Conservation (phyloP, 495 filamentous ascomycete genomes). For the Aspergillus ostianus region DNA sequence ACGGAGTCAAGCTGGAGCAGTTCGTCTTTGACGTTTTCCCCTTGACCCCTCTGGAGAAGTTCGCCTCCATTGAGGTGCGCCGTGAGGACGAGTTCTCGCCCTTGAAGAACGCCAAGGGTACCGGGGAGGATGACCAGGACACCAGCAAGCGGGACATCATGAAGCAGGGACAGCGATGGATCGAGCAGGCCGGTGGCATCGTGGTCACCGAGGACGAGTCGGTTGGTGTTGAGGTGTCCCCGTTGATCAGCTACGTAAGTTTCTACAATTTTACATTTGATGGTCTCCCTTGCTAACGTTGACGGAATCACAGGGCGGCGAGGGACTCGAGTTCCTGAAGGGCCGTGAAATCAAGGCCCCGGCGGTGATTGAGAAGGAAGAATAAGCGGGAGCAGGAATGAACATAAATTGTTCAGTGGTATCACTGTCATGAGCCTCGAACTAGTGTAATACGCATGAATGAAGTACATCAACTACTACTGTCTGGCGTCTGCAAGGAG, state of each 20-base stretch:
- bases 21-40: conserved; percentile 99
- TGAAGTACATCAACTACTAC: background rate
- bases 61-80: conserved; percentile 92
- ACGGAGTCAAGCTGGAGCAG: conserved; percentile 98
- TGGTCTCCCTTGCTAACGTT: conserved; percentile 10
- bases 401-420: background rate
- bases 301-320: conserved; percentile 63
- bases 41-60: conserved; percentile 78
- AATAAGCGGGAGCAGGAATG: conserved; percentile 26
- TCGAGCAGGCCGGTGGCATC: conserved; percentile 71
- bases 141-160: conserved; percentile 89
- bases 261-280: conserved; percentile 10
- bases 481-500: too few species aligned
- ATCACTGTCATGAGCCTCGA: background rate
- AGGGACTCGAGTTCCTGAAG: conserved; percentile 78
- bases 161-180: conserved; percentile 82
- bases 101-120: conserved; percentile 91
- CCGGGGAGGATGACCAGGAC: conserved; percentile 89
- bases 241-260: conserved; percentile 94
- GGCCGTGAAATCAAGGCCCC: conserved; percentile 73
- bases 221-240: conserved; percentile 84
- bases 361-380: conserved; percentile 73
- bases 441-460: background rate
- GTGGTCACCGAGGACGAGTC: conserved; percentile 69
- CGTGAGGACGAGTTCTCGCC: conserved; percentile 99